Percentiles rank a stretch among this genome's conserved stretches.
Evolutionary conservation across 805 yeast genomes (phyloP).

Genomic region (Candida caryicola): DNA sequence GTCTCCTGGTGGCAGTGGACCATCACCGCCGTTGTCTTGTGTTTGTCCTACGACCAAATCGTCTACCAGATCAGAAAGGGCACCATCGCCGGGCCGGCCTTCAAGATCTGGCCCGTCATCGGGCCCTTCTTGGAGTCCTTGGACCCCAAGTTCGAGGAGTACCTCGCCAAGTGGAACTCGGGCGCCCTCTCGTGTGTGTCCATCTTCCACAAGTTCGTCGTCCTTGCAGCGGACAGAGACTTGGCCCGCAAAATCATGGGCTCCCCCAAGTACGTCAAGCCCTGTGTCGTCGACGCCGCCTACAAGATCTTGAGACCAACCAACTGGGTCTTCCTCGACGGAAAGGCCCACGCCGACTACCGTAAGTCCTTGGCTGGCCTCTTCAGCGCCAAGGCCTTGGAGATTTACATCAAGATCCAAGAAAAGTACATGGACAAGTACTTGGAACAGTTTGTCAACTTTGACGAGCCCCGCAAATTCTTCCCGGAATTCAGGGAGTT

Average conservation of each 20-base stretch:
- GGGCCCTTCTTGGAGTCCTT: constrained; percentile 94
- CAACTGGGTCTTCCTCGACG: constrained; percentile 97
- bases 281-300: constrained; percentile 98
- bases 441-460: constrained; percentile 62
- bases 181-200: constrained; percentile 96
- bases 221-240: constrained; percentile 86
- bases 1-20: constrained; percentile 56
- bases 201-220: constrained; percentile 96
- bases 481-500: constrained; percentile 95
- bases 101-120: constrained; percentile 89
- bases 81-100: constrained; percentile 82
- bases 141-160: constrained; percentile 94
- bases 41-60: constrained; percentile 69
- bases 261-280: constrained; percentile 86
- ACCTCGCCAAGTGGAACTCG: constrained; percentile 88
- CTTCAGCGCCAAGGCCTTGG: constrained; percentile 80
- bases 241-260: constrained; percentile 82
- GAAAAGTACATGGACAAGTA: constrained; percentile 84
- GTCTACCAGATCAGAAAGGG: constrained; percentile 80
- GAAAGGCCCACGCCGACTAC: constrained; percentile 92
- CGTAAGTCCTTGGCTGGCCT: constrained; percentile 87
- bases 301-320: constrained; percentile 88
- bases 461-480: constrained; percentile 66
- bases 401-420: constrained; percentile 78
- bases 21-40: constrained; percentile 45